These are phyloP conservation scores for Leccinum griseonigrum DNA, from an alignment of 1,284 basidiomycete species.

Conservation along the genomic window DNA sequence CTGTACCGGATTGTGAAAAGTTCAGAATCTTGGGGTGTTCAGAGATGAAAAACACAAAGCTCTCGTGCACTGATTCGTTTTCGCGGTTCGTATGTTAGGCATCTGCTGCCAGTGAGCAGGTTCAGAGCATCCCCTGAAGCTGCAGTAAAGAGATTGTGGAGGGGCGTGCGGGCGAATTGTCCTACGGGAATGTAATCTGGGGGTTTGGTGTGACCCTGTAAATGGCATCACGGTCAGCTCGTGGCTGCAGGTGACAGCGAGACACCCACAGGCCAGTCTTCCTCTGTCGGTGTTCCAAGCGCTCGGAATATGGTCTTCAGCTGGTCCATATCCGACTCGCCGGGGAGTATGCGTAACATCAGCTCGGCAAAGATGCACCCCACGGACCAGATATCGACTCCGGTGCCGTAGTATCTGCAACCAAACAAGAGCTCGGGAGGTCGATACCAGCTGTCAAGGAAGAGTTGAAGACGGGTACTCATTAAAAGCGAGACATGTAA, in stretches of 20 bases:
- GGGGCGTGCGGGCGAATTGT: constrained; percentile 78
- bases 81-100: constrained; percentile 85
- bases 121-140: constrained; percentile 87
- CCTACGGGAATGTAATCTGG: constrained; percentile 86
- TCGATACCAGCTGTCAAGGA: constrained; percentile 89
- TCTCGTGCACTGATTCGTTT: constrained; percentile 81
- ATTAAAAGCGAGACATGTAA: not conserved
- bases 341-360: constrained; percentile 92
- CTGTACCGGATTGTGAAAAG: constrained; percentile 34
- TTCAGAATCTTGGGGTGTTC: constrained; percentile 1
- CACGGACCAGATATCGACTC: constrained; percentile 93
- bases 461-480: not conserved
- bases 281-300: constrained; percentile 92
- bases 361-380: constrained; percentile 96
- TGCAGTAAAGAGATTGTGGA: constrained; percentile 88
- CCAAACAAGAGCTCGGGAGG: constrained; percentile 93
- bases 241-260: not conserved
- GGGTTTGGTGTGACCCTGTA: constrained; percentile 83
- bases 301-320: constrained; percentile 93
- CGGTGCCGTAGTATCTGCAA: constrained; percentile 82
- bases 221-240: not conserved
- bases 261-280: constrained; percentile 86
- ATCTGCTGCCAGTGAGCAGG: constrained; percentile 60
- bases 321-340: constrained; percentile 96
- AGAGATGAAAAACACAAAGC: constrained; percentile 37